phyloP scores from a whole-genome alignment of 2,329 filamentous ascomycete genomes.

The Arthroderma sp. region DNA sequence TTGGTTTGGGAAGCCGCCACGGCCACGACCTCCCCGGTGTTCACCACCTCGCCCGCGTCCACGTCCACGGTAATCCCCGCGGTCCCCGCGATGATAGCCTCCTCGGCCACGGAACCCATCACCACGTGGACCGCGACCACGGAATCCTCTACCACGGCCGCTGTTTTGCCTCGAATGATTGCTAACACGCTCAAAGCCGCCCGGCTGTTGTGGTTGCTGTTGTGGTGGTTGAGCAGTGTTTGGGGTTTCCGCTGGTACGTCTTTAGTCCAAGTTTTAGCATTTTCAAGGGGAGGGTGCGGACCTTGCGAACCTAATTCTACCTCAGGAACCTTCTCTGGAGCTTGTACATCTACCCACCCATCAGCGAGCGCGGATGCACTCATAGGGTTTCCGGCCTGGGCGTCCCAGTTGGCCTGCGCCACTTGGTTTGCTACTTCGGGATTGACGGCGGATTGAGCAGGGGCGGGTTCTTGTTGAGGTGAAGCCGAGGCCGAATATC shows the following conservation, averaged over 20 bases:
- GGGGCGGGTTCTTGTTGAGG: slow-evolving; percentile 15
- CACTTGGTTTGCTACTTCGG: slow-evolving; percentile 31
- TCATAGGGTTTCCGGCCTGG: slow-evolving; percentile 31
- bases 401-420: slow-evolving; percentile 46
- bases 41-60: slow-evolving; percentile 23
- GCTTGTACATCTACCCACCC: slow-evolving; percentile 68
- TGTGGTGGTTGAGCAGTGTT: slow-evolving; percentile 6
- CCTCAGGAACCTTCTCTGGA: slow-evolving; percentile 27
- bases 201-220: slow-evolving; percentile 7
- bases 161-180: slow-evolving; percentile 24
- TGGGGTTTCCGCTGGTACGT: slow-evolving; percentile 46
- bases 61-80: slow-evolving; percentile 24
- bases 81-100: slow-evolving; percentile 15
- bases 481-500: slow-evolving; percentile 9
- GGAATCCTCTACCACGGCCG: slow-evolving; percentile 23
- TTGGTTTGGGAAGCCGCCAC: slow-evolving; percentile 19
- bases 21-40: slow-evolving; percentile 21
- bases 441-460: slow-evolving; percentile 27
- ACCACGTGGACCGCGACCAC: slow-evolving; percentile 23
- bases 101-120: slow-evolving; percentile 25
- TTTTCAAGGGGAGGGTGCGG: slow-evolving; percentile 19
- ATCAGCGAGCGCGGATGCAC: slow-evolving; percentile 42
- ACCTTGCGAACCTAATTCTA: slow-evolving; percentile 2
- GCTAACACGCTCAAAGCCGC: slow-evolving; percentile 25
- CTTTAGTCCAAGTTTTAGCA: slow-evolving; percentile 69